Percentiles rank a stretch among this genome's conserved stretches.
phyloP scores from a whole-genome alignment of 805 yeast genomes.

The Sugiyamaella boreocaroliniensis region DNA sequence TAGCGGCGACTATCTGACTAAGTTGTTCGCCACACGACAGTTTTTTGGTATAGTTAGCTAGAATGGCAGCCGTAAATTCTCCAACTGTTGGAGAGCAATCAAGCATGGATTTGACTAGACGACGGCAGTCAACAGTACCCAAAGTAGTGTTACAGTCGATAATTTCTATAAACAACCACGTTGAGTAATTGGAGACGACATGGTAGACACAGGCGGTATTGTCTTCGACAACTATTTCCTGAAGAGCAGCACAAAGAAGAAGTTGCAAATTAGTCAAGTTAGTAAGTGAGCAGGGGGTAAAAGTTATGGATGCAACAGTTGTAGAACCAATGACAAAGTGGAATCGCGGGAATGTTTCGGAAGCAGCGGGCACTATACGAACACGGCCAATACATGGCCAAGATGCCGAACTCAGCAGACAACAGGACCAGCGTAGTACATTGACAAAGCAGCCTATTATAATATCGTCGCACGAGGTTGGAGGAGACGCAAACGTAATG shows the following conservation, averaged over 20 bases:
- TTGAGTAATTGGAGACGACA: slow-evolving; percentile 11
- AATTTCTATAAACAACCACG: slow-evolving; percentile 12
- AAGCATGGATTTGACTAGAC: slow-evolving; percentile 1
- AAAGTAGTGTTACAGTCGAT: neutral
- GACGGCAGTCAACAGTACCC: neutral
- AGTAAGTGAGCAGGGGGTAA: too few species aligned
- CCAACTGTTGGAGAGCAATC: slow-evolving; percentile 11
- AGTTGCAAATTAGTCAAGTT: neutral
- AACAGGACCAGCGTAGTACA: slow-evolving; percentile 1
- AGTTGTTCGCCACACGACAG: neutral
- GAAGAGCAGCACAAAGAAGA: neutral
- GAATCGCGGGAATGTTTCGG: neutral
- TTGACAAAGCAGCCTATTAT: slow-evolving; percentile 1
- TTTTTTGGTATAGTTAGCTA: neutral
- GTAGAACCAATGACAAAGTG: neutral
- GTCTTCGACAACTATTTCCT: neutral
- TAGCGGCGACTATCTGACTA: neutral
- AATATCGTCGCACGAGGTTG: neutral
- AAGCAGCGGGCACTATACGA: neutral
- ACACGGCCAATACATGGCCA: neutral
- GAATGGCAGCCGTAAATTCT: slow-evolving; percentile 6
- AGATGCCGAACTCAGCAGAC: neutral
- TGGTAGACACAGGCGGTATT: neutral
- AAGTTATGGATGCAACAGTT: too few species aligned
- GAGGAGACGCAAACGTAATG: neutral